Evolutionary conservation across 179 eudicot species (phyloP), one percentile per base, ranked within the genome.

Genomic region (Amaranthus tricolor): DNA sequence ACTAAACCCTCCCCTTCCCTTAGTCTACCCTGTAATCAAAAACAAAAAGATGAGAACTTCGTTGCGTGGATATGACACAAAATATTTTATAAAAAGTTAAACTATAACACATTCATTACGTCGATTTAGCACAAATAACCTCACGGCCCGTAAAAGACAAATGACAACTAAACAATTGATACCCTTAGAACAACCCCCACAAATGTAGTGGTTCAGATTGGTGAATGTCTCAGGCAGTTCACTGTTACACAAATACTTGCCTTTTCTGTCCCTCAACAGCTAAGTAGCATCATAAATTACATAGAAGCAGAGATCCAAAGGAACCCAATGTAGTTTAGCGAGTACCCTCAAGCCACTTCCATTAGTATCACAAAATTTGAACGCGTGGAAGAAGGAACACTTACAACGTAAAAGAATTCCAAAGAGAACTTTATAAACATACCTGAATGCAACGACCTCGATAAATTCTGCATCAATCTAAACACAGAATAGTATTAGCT

Each of bases 401-500:
- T 50, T 14, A 72, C 58, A 64, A 55, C 10, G 4, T 19, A 16
- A 24, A 79, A 61, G 64, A 21, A 44, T 60, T 62, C 6, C 48
- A 17, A 24, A 57, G 40, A 73, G 2, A 74, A 45, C 17, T 55
- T 70, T 63, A 19, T 45, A 52, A 59, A 9, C n/a, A 62, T 80
- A 82, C 90, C 87, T 85, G 85, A 87, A 82, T 72, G 81, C 90
- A 47, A 85, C 81, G 49, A 84, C 71, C 73, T 87, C 90, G 64
- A 85, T 63, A 69, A 87, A 87, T 71, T 87, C 84, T 43, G 87
- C 10, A 49, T 87, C 84, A 57, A 87, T 70, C 90, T 87, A 82
- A 69, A 80, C 48, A 77, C 45, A 77, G 6, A 65, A 58, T 62
- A 44, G 48, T 14, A 73, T 81, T 50, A 81, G 75, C 50, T 63